phyloP scores from a whole-genome alignment of 345 rosid species.

The Salix udensis region DNA sequence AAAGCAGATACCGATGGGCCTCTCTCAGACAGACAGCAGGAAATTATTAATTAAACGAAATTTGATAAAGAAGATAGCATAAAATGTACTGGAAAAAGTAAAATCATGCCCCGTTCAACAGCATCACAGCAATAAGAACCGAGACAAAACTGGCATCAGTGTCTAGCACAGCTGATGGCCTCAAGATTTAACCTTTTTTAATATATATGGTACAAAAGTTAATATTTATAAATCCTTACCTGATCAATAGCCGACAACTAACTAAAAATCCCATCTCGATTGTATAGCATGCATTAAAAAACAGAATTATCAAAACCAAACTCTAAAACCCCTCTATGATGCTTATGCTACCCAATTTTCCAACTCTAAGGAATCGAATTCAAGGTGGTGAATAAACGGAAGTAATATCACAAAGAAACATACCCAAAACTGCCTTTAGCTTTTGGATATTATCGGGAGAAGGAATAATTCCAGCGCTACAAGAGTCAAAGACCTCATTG shows the following conservation, averaged over 20 bases:
- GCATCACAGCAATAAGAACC: background rate
- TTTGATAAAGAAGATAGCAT: slow-evolving; percentile 2
- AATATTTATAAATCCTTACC: background rate
- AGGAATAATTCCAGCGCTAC: slow-evolving; percentile 57
- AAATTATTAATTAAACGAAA: background rate
- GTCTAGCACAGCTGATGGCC: background rate
- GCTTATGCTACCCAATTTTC: background rate
- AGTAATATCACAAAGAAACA: slow-evolving; percentile 8
- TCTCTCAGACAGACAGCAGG: slow-evolving; percentile 4
- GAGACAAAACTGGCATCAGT: background rate
- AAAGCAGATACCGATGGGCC: slow-evolving; percentile 7
- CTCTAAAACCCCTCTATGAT: background rate
- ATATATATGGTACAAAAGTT: background rate
- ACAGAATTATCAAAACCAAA: background rate
- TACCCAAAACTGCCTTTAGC: slow-evolving; percentile 72
- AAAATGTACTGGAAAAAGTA: background rate
- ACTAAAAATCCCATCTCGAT: background rate
- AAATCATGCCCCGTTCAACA: background rate
- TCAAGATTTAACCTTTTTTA: background rate
- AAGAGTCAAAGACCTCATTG: slow-evolving; percentile 54
- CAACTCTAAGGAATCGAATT: background rate
- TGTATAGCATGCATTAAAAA: background rate
- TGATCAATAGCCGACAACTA: background rate
- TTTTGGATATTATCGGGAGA: slow-evolving; percentile 50
- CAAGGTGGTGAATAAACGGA: background rate